Base-by-base conservation (phyloP, 2,329 filamentous ascomycete species). In the Monascus ruber region DNA sequence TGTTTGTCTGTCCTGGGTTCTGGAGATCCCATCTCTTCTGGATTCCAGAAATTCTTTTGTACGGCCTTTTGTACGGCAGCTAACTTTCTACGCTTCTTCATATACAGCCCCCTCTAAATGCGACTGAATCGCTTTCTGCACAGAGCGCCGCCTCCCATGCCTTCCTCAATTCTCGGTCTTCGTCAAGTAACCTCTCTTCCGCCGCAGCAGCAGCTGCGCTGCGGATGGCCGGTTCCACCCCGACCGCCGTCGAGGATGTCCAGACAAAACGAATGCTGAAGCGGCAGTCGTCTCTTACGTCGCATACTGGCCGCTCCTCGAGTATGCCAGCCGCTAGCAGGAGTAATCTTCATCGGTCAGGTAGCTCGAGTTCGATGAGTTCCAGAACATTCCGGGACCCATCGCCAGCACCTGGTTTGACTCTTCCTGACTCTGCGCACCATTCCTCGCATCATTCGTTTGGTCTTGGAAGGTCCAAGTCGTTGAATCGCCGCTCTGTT, bases 121-220 rank as follows among this genome's bases (percentile, higher is more conserved):
- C 72, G 46, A 69, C 75, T 42, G 79, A 79, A 41, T 77, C 78
- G 37, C 80, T 83, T 40, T 81, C 80, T 54, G 87, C 85, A 42
- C 77, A 87, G 39, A 79, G 83, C 35, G 86, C 86, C 41, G 87
- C 88, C 43, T 78, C 78, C 44, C 82, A 84, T 59, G 88, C 87
- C 42, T 93, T 89, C 63, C 73, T 82, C 55, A 79, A 76, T 50
- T 79, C 73, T 54, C 73, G 76, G 60, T 63, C 74, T 51, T 74
- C 80, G 50, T 75, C 74, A 60, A 70, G 68, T 43, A 78, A 77
- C 42, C 72, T 94, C 33, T 93, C 88, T 32, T 81, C 83, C 29
- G 85, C 88, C 5, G 89, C 89, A 8, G 88, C 89, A 5, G 87
- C 86, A 10, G 80, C 87, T 26, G 88, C 88, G 35, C 73, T 96